Evolutionary conservation across 192 early-diverging fungal genomes (phyloP).

Genomic region (Backusella circina): DNA sequence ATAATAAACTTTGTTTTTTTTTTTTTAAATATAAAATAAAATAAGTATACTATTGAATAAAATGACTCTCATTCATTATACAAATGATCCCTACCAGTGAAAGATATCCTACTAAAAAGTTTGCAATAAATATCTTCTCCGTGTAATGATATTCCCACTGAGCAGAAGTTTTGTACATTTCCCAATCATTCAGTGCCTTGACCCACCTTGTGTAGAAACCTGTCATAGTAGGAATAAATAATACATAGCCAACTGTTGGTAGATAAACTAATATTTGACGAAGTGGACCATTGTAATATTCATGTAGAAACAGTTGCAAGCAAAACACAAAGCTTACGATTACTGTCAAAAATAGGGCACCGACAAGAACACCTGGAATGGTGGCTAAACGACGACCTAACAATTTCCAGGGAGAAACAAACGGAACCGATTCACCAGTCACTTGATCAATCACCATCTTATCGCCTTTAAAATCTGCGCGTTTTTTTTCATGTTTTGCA

Average conservation of each 20-base stretch:
- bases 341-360: slow-evolving; percentile 54
- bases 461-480: slow-evolving; percentile 71
- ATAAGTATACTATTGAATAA: neutral
- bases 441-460: slow-evolving; percentile 54
- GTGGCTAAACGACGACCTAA: slow-evolving; percentile 58
- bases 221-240: slow-evolving; percentile 70
- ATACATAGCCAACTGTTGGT: slow-evolving; percentile 74
- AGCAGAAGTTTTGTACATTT: slow-evolving; percentile 77
- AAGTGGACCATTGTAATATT: slow-evolving; percentile 83
- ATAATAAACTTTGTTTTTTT: slow-evolving; percentile 54
- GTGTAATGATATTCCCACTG: slow-evolving; percentile 67
- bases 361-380: slow-evolving; percentile 54
- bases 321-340: slow-evolving; percentile 66
- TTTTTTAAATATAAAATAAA: neutral
- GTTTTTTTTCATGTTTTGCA: slow-evolving; percentile 55
- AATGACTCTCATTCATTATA: neutral
- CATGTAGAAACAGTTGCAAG: slow-evolving; percentile 69
- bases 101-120: slow-evolving; percentile 77
- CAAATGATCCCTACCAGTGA: slow-evolving; percentile 48
- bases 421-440: slow-evolving; percentile 71
- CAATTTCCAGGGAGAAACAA: slow-evolving; percentile 68
- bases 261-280: slow-evolving; percentile 53
- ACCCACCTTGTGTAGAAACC: slow-evolving; percentile 62
- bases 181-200: slow-evolving; percentile 64
- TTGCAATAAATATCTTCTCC: slow-evolving; percentile 85